Conservation (phyloP, 2,329 filamentous ascomycete genomes). For the Cercospora brassicicola region DNA sequence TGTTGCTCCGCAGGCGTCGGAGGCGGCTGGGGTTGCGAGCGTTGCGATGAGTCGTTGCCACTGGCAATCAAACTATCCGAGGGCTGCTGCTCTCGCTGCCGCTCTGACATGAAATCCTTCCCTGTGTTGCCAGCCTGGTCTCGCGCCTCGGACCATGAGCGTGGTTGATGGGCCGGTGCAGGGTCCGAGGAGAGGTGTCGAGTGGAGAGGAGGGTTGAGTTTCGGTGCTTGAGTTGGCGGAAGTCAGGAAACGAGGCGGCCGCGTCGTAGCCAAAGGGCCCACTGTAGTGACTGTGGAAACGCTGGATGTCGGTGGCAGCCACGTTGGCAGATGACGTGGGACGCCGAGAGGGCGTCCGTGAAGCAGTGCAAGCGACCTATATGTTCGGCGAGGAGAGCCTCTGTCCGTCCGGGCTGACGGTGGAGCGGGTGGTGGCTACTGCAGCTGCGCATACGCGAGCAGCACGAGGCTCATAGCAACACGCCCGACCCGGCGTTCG, state of each 20-base stretch:
- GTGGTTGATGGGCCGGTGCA: slow-evolving; percentile 26
- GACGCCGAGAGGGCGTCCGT: slow-evolving; percentile 25
- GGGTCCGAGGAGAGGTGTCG: slow-evolving; percentile 20
- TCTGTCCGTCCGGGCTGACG: slow-evolving; percentile 6
- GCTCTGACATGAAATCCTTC: slow-evolving; percentile 41
- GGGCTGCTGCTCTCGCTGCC: slow-evolving; percentile 29
- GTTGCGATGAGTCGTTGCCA: slow-evolving; percentile 22
- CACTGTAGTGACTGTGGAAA: slow-evolving; percentile 30
- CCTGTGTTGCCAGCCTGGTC: slow-evolving; percentile 30
- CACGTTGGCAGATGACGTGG: slow-evolving; percentile 35
- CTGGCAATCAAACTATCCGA: slow-evolving; percentile 27
- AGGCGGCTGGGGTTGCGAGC: slow-evolving; percentile 12
- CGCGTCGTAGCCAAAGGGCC: slow-evolving; percentile 19
- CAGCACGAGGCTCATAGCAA: slow-evolving; percentile 13
- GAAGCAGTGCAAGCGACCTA: neutral
- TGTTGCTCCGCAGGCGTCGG: slow-evolving; percentile 18
- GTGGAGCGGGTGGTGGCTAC: slow-evolving; percentile 2
- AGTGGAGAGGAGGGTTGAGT: slow-evolving; percentile 15
- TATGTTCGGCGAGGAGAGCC: slow-evolving; percentile 3
- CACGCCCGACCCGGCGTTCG: neutral
- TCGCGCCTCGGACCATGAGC: slow-evolving; percentile 37
- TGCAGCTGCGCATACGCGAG: slow-evolving; percentile 14
- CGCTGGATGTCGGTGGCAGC: slow-evolving; percentile 34
- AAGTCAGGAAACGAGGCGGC: slow-evolving; percentile 16
- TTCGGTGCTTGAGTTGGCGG: slow-evolving; percentile 13